These are phyloP conservation scores for Rhodotorula sp. DNA, from an alignment of 1,284 basidiomycete species.

Conservation along the genomic window DNA sequence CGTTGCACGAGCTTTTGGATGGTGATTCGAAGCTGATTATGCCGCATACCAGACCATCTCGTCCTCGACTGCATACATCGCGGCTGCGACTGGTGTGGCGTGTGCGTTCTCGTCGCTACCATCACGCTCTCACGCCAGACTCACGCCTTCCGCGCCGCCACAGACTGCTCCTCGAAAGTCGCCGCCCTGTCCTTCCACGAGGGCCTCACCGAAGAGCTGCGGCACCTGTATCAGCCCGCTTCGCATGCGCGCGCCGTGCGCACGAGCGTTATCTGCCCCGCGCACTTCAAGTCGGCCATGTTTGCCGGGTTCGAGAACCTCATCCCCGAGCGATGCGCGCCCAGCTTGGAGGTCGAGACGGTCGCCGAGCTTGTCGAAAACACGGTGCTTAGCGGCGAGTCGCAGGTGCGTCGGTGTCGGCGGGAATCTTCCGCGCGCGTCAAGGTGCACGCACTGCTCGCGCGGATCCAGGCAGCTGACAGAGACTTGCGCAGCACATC, in stretches of 20 bases:
- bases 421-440: background rate
- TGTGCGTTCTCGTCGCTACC: conserved; percentile 5
- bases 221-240: conserved; percentile 59
- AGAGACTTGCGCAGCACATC: conserved; percentile 18
- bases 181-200: conserved; percentile 75
- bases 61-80: conserved; percentile 23
- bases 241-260: conserved; percentile 15
- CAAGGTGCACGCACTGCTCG: conserved; percentile 48
- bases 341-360: conserved; percentile 30
- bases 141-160: background rate
- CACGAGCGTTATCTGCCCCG: conserved; percentile 26
- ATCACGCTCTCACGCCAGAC: background rate
- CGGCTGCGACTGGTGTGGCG: conserved; percentile 27
- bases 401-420: conserved; percentile 46
- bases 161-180: conserved; percentile 77
- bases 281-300: conserved; percentile 27
- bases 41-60: conserved; percentile 29
- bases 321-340: conserved; percentile 19
- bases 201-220: conserved; percentile 78
- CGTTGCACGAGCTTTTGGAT: conserved; percentile 37
- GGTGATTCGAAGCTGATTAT: no score
- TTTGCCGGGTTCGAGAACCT: conserved; percentile 24
- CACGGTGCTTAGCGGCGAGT: conserved; percentile 29
- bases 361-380: conserved; percentile 20
- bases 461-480: conserved; percentile 44